Percentiles rank a stretch among this genome's conserved stretches.
phyloP scores from a whole-genome alignment of 352 stramenopile species.

The Pythium aphanidermatum region DNA sequence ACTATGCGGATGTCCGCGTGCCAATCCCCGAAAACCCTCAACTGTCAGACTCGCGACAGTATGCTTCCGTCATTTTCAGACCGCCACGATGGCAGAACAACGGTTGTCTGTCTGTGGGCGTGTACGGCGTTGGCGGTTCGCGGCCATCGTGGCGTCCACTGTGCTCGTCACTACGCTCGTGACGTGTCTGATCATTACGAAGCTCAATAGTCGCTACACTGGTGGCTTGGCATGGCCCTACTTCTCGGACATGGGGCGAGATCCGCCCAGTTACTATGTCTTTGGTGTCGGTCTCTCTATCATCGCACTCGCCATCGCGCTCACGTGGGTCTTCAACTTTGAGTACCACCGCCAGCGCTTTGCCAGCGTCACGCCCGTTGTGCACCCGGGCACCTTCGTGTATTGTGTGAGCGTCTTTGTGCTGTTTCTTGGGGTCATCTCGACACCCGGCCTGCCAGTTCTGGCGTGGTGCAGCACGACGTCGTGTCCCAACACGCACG shows the following conservation, averaged over 20 bases:
- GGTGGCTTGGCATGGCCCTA: constrained; percentile 48
- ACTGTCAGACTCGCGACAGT: no score
- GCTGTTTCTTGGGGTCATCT: constrained; percentile 16
- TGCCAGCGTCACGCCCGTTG: constrained; percentile 1
- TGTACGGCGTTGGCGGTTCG: constrained; percentile 11
- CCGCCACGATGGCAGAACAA: no score
- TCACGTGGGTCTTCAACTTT: constrained; percentile 29
- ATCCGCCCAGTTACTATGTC: constrained; percentile 25
- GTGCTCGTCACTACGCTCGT: constrained; percentile 36
- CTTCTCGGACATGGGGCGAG: constrained; percentile 51
- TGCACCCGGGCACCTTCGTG: neutral
- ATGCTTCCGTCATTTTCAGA: no score
- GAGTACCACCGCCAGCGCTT: constrained; percentile 17
- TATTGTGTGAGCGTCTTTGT: constrained; percentile 9
- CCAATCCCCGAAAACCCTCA: no score
- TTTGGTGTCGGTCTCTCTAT: constrained; percentile 22
- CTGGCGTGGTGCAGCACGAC: constrained; percentile 24
- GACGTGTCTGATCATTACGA: constrained; percentile 39
- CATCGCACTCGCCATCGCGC: constrained; percentile 13
- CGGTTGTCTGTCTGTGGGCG: no score
- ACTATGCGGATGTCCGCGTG: no score
- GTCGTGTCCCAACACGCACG: constrained; percentile 22
- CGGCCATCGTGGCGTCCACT: constrained; percentile 29
- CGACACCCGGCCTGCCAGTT: constrained; percentile 22
- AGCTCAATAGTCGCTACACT: constrained; percentile 36